Base-by-base conservation (phyloP, 805 yeast genomes). In the Nakazawaea siamensis region DNA sequence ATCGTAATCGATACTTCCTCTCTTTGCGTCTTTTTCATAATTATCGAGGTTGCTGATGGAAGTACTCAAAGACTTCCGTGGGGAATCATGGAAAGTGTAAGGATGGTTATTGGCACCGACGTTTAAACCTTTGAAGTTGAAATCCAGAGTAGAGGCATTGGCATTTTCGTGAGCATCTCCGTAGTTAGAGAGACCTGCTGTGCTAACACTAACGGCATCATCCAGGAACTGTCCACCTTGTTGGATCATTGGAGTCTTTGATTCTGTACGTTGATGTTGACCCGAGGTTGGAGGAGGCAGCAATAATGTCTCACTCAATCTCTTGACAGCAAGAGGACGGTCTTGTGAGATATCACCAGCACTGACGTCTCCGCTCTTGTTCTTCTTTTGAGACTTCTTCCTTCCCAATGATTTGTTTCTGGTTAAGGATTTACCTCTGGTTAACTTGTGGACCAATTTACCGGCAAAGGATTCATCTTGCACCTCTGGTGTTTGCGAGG, bases 381-480 rank as follows among this genome's bases (percentile, higher is more conserved):
- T 37, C 16, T 35, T 43, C n/a, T 38, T 40, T 15, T 38, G 30
- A 7, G 39, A 35, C 9, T 29, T 37, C 14, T 42, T 49, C 26
- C 42, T 47, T 10, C 38, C 24, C 10, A 34, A 27, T 3, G 38
- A 30, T 17, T 33, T 34, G 12, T 16, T 23, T 13, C 28, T 37
- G 31, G 42, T 55, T 14, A 46, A 40, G 2, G 70, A 62, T 34
- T 66, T 58, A 9, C 68, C 65, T 33, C 69, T 58, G 2, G 68
- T 58, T 27, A 73, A 46, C 38, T 58, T 68, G 43, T 57, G 57
- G 25, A 61, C 63, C 32, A 69, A 47, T 49, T 57, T 68, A 3
- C 68, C 52, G 8, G 73, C 69, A 21, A 67, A 58, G 5, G 59
- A 44, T 35, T 51, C 60, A 19, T 53, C 51, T 18, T 54, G 54